Evolutionary conservation across 2,329 filamentous ascomycete genomes (phyloP), one percentile per base, ranked within the genome.

Genomic region (Monilinia fructicola): DNA sequence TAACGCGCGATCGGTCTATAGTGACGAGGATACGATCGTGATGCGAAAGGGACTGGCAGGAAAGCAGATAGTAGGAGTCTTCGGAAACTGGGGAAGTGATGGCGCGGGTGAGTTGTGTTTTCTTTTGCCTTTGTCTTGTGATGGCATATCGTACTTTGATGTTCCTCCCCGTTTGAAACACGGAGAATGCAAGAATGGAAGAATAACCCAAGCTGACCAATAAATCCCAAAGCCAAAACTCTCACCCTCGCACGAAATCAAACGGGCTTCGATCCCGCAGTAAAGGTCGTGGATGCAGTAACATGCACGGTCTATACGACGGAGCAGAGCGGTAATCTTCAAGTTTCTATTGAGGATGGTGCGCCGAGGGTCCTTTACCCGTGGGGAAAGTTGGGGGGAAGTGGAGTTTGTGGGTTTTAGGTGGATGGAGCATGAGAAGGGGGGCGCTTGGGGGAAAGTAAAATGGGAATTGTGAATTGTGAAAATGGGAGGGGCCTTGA

Each of bases 311-410:
- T 75, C 0, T 74, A 78, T 6, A 81, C 78, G 1, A 78, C 81
- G 0, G 79, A 80, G 68, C 74, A 74, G 3, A 77, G 71, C 42
- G 83, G 82, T 0, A 77, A 77, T 54, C 69, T 85, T n/a, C 72
- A 73, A 0, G 78, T 84, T 1, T 73, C 76, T 5, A 81, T 84
- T 73, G 74, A 70, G 0, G 69, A 74, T 2, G 83, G 82, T 0
- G 66, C 79, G 60, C 81, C 83, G 0, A 74, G 77, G 63, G 78
- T 83, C 2, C 76, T 80, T 58, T 81, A 78, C 68, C 77, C 77
- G 4, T 38, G 18, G 28, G 38, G 12, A 1, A 1, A 2, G 4
- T 62, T 67, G 59, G 53, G 56, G 3, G 65, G 65, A 44, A 67
- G 65, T 64, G 60, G 60, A 21, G 23, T 67, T 53, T 67, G 65